Evolutionary conservation across 2,329 filamentous ascomycete genomes (phyloP), one percentile per base, ranked within the genome.

Genomic region (Venturia oleaginea): DNA sequence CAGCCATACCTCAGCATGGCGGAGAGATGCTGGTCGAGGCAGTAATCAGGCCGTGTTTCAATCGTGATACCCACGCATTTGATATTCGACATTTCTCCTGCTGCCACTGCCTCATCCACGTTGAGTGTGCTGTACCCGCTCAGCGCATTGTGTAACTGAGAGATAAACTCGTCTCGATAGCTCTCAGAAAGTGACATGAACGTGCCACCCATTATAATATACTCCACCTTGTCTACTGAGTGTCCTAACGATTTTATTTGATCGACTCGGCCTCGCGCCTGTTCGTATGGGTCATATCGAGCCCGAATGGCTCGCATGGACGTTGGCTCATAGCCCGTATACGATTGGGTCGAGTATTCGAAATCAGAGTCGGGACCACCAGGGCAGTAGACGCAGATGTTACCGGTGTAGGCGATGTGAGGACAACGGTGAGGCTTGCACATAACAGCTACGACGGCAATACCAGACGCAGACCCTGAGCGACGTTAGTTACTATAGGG

Each of bases 31-130:
- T 91, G 90, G 70, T 96, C 92, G 65, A 97, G 79, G 71, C 94
- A 99, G 78, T 99, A 99, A 75, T 99, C 94, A 0, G 94, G 94
- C 40, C 94, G 83, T 3, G 94, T 99, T 78, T 99, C 94, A 71
- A 99, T 99, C 1, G 94, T 99, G 72, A 99, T 97, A 63, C 94
- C 94, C 15, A 99, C 94, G 71, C 94, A 99, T 76, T 99, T 99
- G 74, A 93, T 88, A 71, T 92, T 96, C 75, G 92, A 96, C 89
- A 96, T 94, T 77, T 96, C 92, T 62, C 92, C 92, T 1, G 93
- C 92, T 70, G 90, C 85, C 24, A 99, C 94, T 0, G 94, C 92
- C 77, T 99, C 94, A 71, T 99, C 93, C 15, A 99, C 94, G 67
- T 95, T 91, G 51, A 87, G 88, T 0, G 92, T 96, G 71, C 96